A percentile compares a stretch with the other conserved stretches of the same genome.
These are phyloP conservation scores for Aspergillus tubingensis DNA, from an alignment of 2,329 filamentous ascomycete genomes.

Conservation along the genomic window DNA sequence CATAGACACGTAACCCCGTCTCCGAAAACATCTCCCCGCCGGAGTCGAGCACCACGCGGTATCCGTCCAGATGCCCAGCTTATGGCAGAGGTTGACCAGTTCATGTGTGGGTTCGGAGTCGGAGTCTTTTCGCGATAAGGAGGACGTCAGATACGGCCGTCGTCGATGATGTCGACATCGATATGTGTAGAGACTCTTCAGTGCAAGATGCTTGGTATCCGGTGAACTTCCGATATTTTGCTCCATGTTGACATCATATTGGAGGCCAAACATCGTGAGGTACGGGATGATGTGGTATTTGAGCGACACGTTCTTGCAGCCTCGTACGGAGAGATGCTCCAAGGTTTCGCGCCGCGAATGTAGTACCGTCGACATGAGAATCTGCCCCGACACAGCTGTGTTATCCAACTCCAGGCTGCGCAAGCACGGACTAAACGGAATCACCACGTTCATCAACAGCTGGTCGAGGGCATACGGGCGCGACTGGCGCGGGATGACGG, in stretches of 20 bases:
- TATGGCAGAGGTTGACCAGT: constrained; percentile 60
- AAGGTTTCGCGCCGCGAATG: constrained; percentile 57
- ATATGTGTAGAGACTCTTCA: constrained; percentile 63
- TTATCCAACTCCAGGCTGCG: constrained; percentile 62
- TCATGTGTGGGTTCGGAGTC: constrained; percentile 64
- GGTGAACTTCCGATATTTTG: constrained; percentile 37
- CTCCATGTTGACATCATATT: constrained; percentile 48
- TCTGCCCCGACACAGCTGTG: constrained; percentile 60
- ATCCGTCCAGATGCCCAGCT: constrained; percentile 62
- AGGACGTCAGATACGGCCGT: constrained; percentile 60
- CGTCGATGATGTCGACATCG: constrained; percentile 64
- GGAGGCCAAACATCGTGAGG: constrained; percentile 50
- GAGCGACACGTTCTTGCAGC: constrained; percentile 65
- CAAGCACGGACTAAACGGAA: constrained; percentile 59
- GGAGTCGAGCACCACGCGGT: constrained; percentile 63
- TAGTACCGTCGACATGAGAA: constrained; percentile 57
- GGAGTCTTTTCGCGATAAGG: constrained; percentile 57
- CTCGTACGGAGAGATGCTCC: constrained; percentile 61
- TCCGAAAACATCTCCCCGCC: constrained; percentile 57
- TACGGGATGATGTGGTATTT: constrained; percentile 66
- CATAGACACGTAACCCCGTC: constrained; percentile 59
- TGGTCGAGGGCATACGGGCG: constrained; percentile 61
- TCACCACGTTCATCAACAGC: constrained; percentile 57
- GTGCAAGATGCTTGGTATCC: constrained; percentile 47
- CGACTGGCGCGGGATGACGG: constrained; percentile 49